phyloP scores from a whole-genome alignment of 129 eudicot species.

The Apium graveolens region DNA sequence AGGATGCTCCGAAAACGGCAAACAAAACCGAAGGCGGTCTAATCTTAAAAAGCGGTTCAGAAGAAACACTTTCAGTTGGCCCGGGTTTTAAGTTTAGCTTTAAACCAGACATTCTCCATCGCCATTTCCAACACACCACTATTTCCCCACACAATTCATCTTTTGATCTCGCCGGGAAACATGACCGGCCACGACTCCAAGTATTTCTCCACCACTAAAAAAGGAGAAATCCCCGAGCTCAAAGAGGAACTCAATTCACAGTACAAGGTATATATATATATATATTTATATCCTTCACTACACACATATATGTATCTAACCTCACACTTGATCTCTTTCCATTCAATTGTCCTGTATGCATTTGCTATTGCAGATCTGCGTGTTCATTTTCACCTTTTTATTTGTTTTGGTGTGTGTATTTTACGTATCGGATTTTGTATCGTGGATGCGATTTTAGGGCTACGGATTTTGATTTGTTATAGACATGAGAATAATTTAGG shows the following conservation, averaged over 20 bases:
- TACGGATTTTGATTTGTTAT: background rate
- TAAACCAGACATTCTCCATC: background rate
- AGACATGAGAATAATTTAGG: background rate
- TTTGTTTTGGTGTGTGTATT: background rate
- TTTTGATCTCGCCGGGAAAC: constrained; percentile 18
- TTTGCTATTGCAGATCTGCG: constrained; percentile 7
- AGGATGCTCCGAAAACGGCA: too few species aligned
- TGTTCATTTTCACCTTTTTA: background rate
- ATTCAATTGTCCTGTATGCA: background rate
- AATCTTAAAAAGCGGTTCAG: background rate
- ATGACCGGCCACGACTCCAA: constrained; percentile 99
- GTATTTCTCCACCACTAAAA: constrained; percentile 94
- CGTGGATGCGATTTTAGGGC: too few species aligned
- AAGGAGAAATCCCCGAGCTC: constrained; percentile 97
- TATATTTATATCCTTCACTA: background rate
- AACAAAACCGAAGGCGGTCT: background rate
- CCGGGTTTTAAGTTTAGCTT: background rate
- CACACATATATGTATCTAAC: background rate
- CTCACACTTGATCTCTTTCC: background rate
- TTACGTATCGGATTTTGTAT: background rate
- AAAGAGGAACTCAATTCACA: constrained; percentile 99
- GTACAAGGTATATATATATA: constrained; percentile 77
- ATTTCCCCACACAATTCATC: background rate
- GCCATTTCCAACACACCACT: background rate
- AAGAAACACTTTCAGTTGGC: background rate